A percentile compares a stretch with the other conserved stretches of the same genome.
Conservation (phyloP, 805 yeast genomes). For the Yamadazyma insecticola region DNA sequence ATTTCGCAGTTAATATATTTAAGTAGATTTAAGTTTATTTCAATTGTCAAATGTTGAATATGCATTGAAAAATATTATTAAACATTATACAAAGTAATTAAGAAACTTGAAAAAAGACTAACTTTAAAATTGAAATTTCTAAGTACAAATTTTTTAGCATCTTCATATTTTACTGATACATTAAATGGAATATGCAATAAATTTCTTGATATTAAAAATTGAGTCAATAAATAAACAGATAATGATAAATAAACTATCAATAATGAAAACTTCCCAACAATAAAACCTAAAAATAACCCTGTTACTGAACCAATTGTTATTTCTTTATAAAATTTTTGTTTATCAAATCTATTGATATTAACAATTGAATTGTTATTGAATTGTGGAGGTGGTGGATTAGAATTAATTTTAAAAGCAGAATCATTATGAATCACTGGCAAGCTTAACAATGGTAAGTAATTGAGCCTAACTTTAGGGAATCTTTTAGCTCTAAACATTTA, state of each 20-base stretch:
- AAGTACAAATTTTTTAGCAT: constrained; percentile 47
- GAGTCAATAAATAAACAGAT: constrained; percentile 39
- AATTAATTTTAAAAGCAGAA: too few relatives aligned
- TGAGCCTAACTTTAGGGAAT: too few relatives aligned
- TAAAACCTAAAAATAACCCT: constrained; percentile 54
- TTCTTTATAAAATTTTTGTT: constrained; percentile 46
- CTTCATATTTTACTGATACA: constrained; percentile 24
- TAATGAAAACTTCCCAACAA: constrained; percentile 57
- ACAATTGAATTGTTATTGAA: too few relatives aligned
- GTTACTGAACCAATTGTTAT: constrained; percentile 59
- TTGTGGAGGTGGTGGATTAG: neutral
- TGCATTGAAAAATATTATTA: constrained; percentile 11
- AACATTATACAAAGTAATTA: constrained; percentile 56
- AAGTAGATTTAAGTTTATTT: too few relatives aligned
- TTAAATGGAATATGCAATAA: constrained; percentile 43
- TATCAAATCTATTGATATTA: constrained; percentile 17
- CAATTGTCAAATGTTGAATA: neutral
- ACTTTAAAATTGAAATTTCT: constrained; percentile 60
- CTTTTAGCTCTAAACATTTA: too few relatives aligned
- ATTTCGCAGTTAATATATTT: neutral
- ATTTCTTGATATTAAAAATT: constrained; percentile 54
- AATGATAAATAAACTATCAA: constrained; percentile 48
- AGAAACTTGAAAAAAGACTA: constrained; percentile 49
- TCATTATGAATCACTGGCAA: too few relatives aligned
- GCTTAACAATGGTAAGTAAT: too few relatives aligned